Conservation (phyloP, 257 asterid species). For the Fraxinus americana region DNA sequence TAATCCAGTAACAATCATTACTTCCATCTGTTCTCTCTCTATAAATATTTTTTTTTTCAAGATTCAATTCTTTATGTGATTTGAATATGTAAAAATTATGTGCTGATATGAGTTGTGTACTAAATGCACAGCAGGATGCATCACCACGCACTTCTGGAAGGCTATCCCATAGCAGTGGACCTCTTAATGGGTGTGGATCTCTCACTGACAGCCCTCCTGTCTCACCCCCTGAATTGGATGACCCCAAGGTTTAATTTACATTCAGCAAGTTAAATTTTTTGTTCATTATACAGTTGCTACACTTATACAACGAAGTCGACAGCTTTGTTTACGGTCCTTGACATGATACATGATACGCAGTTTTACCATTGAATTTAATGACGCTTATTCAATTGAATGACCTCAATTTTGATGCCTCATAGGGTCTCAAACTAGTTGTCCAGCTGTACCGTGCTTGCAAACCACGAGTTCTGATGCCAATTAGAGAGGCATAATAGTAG, state of each 20-base stretch:
- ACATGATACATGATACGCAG: too few species aligned
- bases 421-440: too few species aligned
- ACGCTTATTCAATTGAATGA: too few species aligned
- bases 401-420: too few species aligned
- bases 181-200: constrained; percentile 74
- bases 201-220: constrained; percentile 96
- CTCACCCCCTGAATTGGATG: constrained; percentile 87
- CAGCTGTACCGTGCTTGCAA: background rate
- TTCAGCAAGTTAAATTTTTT: background rate
- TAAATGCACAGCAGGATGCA: constrained; percentile 79
- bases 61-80: background rate
- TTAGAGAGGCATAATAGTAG: constrained; percentile 19
- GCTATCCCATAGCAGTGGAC: constrained; percentile 97
- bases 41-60: background rate
- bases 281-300: too few species aligned
- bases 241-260: constrained; percentile 56
- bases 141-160: constrained; percentile 98
- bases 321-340: too few species aligned
- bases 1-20: constrained; percentile 25
- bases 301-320: too few species aligned
- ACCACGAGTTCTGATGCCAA: background rate
- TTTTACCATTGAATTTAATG: too few species aligned
- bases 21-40: constrained; percentile 4
- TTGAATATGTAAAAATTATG: background rate
- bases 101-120: constrained; percentile 19